Base-by-base conservation (phyloP, 805 yeast species). In the Ogataea trehalophila region DNA sequence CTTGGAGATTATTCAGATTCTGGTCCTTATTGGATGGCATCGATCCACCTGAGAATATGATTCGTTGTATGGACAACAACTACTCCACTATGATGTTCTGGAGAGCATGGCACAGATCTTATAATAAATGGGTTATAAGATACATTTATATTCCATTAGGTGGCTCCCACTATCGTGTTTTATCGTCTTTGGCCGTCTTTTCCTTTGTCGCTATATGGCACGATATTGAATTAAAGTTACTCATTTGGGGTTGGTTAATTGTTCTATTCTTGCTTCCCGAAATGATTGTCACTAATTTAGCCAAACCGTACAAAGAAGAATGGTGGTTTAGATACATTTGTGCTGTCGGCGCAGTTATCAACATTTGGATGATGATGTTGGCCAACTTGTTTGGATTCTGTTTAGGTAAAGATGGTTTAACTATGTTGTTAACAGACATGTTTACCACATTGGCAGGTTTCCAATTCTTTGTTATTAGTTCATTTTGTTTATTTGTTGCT, bases 71-170 rank as follows among this genome's bases (percentile, higher is more conserved):
- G 81, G 87, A 89, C 63, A 89, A 94, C 67, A 94, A 94, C 67
- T 94, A 83, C 65, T 85, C 95, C 33, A 94, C 97, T 0, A 66
- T 88, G 51, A 89, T 94, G n/a, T 94, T 94, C 65, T 94, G 99
- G 99, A 77, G 98, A 62, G 95, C 96, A 4, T 94, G 99, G 99
- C 99, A 94, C 67, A 79, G 98, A 60, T 85, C 95, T 42, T 94
- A 74, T 70, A 91, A 92, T 68, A 78, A 85, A 56, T 94, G 97
- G 95, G 85, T 87, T 33, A 77, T 87, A 23, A 75, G 96, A 51
- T 94, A 94, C 65, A 77, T 94, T 37, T 94, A 94, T 58, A 75
- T 94, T 20, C 99, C 99, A 3, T 69, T 94, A 50, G 98, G 98
- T 11, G 97, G 97, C 0, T 75, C 86, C 0, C 71, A 68, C 8